Evolutionary conservation across 2,329 filamentous ascomycete species (phyloP).

Genomic region (Penicillium oxalicum): DNA sequence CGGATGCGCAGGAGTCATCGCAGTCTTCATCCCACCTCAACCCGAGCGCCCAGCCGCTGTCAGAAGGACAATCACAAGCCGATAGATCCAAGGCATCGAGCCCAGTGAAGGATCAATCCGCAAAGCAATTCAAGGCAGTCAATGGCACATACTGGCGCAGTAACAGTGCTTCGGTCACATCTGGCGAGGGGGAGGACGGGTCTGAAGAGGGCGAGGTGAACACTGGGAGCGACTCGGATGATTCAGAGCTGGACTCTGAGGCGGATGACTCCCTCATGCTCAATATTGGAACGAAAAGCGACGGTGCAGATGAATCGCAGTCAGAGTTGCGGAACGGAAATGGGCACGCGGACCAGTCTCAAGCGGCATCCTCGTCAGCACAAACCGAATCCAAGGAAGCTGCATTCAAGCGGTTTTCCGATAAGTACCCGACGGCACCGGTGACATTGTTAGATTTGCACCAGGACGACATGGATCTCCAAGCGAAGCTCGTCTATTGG

Average conservation of each 20-base stretch:
- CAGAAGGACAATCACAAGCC: neutral
- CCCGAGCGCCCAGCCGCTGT: neutral
- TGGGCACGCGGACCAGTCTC: slow-evolving; percentile 2
- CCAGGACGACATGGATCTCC: slow-evolving; percentile 34
- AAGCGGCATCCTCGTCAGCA: neutral
- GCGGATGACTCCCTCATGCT: slow-evolving; percentile 40
- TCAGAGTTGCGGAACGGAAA: slow-evolving; percentile 13
- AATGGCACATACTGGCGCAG: slow-evolving; percentile 36
- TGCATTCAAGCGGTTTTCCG: slow-evolving; percentile 29
- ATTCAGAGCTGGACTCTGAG: slow-evolving; percentile 29
- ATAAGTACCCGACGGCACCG: slow-evolving; percentile 32
- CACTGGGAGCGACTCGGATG: slow-evolving; percentile 27
- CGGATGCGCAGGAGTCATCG: slow-evolving; percentile 1
- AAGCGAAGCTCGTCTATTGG: slow-evolving; percentile 38
- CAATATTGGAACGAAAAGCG: slow-evolving; percentile 30
- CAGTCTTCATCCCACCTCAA: slow-evolving; percentile 1
- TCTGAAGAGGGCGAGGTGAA: slow-evolving; percentile 27
- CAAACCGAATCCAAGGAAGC: slow-evolving; percentile 27
- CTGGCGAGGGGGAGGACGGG: slow-evolving; percentile 8
- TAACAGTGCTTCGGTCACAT: slow-evolving; percentile 30
- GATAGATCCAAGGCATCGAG: slow-evolving; percentile 4
- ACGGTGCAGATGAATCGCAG: slow-evolving; percentile 18
- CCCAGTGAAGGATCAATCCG: slow-evolving; percentile 10
- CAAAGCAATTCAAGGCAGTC: slow-evolving; percentile 29
- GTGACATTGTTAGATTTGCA: slow-evolving; percentile 34